Evolutionary conservation across 345 rosid species (phyloP).

Genomic region (Melaleuca quinquenervia): DNA sequence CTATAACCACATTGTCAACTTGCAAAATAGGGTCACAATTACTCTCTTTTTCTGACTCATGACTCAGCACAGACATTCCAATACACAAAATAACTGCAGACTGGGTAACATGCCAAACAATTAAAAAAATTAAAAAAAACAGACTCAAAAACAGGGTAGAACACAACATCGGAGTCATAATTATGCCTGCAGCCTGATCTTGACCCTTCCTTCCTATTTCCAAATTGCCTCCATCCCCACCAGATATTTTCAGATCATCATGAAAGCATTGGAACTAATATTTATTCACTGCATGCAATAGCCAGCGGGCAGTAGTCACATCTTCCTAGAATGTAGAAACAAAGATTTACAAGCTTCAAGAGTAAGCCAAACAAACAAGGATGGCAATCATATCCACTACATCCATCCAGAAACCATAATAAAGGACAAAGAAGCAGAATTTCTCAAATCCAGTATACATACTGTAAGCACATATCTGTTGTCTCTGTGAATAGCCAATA

Average conservation of each 20-base stretch:
- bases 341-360: not conserved
- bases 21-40: not conserved
- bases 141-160: not conserved
- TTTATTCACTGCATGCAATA: not conserved
- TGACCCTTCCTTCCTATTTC: not conserved
- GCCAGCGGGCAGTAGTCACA: not conserved
- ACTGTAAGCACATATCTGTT: not conserved
- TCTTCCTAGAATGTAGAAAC: not conserved
- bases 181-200: not conserved
- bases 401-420: not conserved
- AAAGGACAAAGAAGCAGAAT: not conserved
- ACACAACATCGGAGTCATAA: not conserved
- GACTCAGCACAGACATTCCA: not conserved
- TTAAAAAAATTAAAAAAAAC: not conserved
- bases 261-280: not conserved
- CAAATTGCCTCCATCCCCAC: not conserved
- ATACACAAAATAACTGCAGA: not conserved
- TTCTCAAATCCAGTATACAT: not conserved
- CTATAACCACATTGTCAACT: not conserved
- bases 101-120: not conserved
- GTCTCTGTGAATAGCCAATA: not conserved
- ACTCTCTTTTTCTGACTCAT: not conserved
- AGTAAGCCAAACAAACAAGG: not conserved
- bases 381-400: not conserved
- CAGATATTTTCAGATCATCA: not conserved